Conservation (phyloP, 1,284 basidiomycete species). For the Violaceomyces palustris region DNA sequence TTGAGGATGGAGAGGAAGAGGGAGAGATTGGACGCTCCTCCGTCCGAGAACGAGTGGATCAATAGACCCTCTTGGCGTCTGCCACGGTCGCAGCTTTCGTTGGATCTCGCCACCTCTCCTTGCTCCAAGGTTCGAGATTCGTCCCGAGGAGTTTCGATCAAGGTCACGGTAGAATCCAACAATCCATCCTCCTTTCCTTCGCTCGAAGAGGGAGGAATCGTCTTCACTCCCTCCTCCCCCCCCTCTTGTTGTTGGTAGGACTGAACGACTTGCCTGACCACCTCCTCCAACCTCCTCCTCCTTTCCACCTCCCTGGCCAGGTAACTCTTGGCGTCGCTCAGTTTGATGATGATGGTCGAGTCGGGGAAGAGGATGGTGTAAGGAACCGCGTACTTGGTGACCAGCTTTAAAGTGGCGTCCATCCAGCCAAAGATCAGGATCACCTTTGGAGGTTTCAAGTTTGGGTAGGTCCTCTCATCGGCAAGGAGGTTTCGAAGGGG, state of each 20-base stretch:
- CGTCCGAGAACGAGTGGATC: conserved; percentile 38
- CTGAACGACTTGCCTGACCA: conserved; percentile 6
- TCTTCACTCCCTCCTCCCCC: neutral
- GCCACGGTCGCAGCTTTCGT: no score
- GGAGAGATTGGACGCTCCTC: conserved; percentile 32
- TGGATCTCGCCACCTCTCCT: neutral
- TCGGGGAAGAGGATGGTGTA: conserved; percentile 40
- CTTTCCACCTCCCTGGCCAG: conserved; percentile 14
- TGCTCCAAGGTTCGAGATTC: no score
- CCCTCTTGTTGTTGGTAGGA: conserved; percentile 1
- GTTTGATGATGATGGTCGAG: conserved; percentile 38
- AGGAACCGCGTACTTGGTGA: conserved; percentile 42
- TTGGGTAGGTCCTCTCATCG: no score
- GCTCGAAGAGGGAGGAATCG: no score
- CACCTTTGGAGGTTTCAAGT: conserved; percentile 3
- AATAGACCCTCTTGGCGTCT: conserved; percentile 8
- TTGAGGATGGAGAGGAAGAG: conserved; percentile 21
- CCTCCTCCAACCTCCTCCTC: conserved; percentile 5
- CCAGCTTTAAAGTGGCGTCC: conserved; percentile 41
- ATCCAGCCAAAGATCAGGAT: conserved; percentile 48
- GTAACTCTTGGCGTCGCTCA: conserved; percentile 32
- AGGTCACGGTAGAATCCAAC: no score
- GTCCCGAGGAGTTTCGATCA: no score
- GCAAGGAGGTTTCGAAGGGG: no score
- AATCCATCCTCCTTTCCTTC: no score